Conservation (phyloP, 345 rosid genomes). For the Acer campestre region DNA sequence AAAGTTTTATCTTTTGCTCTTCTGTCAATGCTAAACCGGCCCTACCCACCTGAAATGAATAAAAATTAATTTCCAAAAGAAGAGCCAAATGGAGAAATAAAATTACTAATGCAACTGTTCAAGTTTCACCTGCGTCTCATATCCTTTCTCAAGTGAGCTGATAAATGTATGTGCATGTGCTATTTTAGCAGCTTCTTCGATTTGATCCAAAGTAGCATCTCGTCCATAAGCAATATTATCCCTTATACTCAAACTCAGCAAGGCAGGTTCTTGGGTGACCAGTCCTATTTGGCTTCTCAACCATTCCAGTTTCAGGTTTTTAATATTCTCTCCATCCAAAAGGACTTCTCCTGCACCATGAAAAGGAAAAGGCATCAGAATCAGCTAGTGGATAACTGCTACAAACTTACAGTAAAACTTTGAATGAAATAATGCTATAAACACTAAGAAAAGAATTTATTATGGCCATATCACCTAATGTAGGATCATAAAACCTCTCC, state of each 20-base stretch:
- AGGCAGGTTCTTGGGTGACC: constrained; percentile 98
- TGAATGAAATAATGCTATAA: constrained; percentile 1
- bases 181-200: constrained; percentile 95
- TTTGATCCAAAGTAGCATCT: constrained; percentile 79
- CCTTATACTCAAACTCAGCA: constrained; percentile 81
- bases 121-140: constrained; percentile 75
- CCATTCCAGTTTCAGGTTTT: constrained; percentile 89
- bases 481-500: constrained; percentile 99
- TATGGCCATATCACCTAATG: constrained; percentile 65
- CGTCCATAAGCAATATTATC: constrained; percentile 94
- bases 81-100: not conserved
- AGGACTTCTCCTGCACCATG: constrained; percentile 92
- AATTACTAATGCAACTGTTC: constrained; percentile 1
- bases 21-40: constrained; percentile 86
- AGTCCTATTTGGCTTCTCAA: constrained; percentile 95
- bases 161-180: constrained; percentile 95
- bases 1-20: constrained; percentile 91
- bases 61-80: constrained; percentile 16
- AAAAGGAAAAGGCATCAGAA: constrained; percentile 24
- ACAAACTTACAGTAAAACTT: constrained; percentile 14
- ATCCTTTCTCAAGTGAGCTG: constrained; percentile 87
- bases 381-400: constrained; percentile 21
- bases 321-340: constrained; percentile 95
- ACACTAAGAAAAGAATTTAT: constrained; percentile 5
- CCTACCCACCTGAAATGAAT: constrained; percentile 75